Evolutionary conservation across 805 yeast genomes (phyloP), one percentile per base, ranked within the genome.

Genomic region (Isabelozyma heimii): DNA sequence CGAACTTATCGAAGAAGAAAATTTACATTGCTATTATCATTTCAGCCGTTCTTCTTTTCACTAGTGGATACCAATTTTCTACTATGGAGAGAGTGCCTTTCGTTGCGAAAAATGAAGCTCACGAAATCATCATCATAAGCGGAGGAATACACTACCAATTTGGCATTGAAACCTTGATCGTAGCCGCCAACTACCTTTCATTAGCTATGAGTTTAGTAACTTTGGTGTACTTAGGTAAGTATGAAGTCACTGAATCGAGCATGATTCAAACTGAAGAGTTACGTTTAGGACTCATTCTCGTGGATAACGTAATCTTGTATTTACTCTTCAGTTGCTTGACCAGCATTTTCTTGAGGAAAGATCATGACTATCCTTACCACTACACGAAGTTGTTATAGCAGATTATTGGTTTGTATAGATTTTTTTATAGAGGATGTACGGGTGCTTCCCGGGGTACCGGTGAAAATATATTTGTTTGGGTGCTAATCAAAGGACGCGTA

Each of bases 101-200:
- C 44, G 53, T 87, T 15, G 83, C 85, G 1, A 72, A 69, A 47
- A 70, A 77, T 57, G 80, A 75, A 2, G 59, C 80, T 2, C 81
- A 80, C 10, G 66, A 70, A n/a, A 61, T 84, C 2, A 77, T 83
- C 65, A 76, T 71, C 55, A 76, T 85, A 48, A 78, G 87, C 49
- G 89, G 89, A 12, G 90, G 89, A 3, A 64, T 68, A 3, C 79
- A 77, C 48, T 83, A 82, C 72, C 92, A 87, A 65, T 82, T 86
- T 64, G 92, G 94, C 0, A 66, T 80, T 4, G 95, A 88, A 60
- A 75, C 83, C 3, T 58, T 82, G 4, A 62, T 84, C 2, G 77
- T 85, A 7, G 76, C 80, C 2, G 61, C 57, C 1, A 69, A 79
- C 53, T 88, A 87, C 56, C 52, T 76, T 5, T 55, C 66, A 0